Percentiles rank a stretch among this genome's conserved stretches.
phyloP scores from a whole-genome alignment of 345 rosid genomes.

The Brassica carinata region DNA sequence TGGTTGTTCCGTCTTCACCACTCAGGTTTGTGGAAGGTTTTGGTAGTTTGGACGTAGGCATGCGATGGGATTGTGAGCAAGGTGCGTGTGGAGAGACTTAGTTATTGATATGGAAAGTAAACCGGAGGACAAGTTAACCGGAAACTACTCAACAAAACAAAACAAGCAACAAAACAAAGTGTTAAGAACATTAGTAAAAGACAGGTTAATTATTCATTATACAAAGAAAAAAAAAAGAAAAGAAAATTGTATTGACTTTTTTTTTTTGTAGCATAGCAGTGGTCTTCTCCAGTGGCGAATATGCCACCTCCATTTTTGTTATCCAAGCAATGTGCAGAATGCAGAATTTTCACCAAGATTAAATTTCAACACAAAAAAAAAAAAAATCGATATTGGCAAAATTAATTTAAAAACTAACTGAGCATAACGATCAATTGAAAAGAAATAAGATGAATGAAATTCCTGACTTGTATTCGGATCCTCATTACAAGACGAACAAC shows the following conservation, averaged over 20 bases:
- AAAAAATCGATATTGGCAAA: no score
- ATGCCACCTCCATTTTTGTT: slow-evolving; percentile 77
- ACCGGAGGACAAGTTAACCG: slow-evolving; percentile 25
- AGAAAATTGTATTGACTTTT: no score
- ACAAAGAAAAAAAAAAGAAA: no score
- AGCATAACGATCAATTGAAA: no score
- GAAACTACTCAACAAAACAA: not conserved
- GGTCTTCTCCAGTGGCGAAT: slow-evolving; percentile 72
- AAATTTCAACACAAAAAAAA: no score
- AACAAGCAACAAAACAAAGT: no score
- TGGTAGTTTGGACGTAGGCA: slow-evolving; percentile 58
- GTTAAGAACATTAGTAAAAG: no score
- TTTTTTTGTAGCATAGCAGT: slow-evolving; percentile 57
- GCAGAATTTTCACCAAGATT: slow-evolving; percentile 47
- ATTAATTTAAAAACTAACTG: no score
- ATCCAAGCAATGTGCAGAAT: slow-evolving; percentile 88
- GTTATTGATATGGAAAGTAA: slow-evolving; percentile 31
- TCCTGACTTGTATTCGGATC: no score
- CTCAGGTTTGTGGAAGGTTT: slow-evolving; percentile 61
- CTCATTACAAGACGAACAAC: no score
- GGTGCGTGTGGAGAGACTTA: slow-evolving; percentile 39
- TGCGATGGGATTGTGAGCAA: slow-evolving; percentile 59
- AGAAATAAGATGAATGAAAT: no score
- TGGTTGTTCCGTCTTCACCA: slow-evolving; percentile 55
- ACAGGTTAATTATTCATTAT: no score